Conservation (phyloP, 202 grass and related monocot species). For the Zizania palustris region DNA sequence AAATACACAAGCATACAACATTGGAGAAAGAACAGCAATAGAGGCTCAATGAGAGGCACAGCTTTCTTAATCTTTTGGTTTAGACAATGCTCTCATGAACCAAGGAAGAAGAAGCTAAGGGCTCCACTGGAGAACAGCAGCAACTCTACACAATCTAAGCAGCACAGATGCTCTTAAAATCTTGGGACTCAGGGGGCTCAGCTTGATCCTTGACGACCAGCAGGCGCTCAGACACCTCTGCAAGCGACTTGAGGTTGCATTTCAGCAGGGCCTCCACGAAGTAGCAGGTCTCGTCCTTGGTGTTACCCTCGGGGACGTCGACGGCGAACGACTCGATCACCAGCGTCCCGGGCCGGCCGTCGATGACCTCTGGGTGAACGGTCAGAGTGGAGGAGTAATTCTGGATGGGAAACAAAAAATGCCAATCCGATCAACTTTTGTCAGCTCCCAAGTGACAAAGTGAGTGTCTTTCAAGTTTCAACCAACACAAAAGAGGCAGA, state of each 20-base stretch:
- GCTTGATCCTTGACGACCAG: conserved; percentile 59
- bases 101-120: conserved; percentile 38
- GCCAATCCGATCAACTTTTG: conserved; percentile 29
- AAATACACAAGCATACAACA: conserved; percentile 30
- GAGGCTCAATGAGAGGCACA: conserved; percentile 30
- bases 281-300: conserved; percentile 86
- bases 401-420: conserved; percentile 48
- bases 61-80: neutral
- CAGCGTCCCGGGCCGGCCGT: conserved; percentile 68
- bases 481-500: conserved; percentile 26
- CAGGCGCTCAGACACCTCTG: conserved; percentile 75
- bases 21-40: conserved; percentile 33
- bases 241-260: conserved; percentile 95
- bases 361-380: conserved; percentile 79
- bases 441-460: neutral
- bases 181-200: conserved; percentile 42
- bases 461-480: conserved; percentile 14
- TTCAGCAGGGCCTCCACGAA: conserved; percentile 87
- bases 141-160: too few species aligned
- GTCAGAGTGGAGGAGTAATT: conserved; percentile 91
- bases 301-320: conserved; percentile 85
- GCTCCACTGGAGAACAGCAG: conserved; percentile 45
- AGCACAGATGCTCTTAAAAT: neutral
- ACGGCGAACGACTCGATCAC: conserved; percentile 89
- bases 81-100: conserved; percentile 35